Percentiles rank a stretch among this genome's conserved stretches.
phyloP scores from a whole-genome alignment of 257 asterid species.

The Catharanthus roseus region DNA sequence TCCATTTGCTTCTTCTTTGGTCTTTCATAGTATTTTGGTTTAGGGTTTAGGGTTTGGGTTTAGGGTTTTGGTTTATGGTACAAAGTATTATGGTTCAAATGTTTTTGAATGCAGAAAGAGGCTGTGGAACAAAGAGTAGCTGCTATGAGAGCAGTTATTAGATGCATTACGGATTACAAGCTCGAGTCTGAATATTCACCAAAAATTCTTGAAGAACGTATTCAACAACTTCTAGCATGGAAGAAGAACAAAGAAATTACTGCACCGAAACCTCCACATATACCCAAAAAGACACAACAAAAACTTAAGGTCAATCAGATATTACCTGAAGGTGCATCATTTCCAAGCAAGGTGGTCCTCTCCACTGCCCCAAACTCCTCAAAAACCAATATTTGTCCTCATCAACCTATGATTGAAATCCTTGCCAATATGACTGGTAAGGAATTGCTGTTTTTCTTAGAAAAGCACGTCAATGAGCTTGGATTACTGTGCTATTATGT shows the following conservation, averaged over 20 bases:
- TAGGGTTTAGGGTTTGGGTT: no score
- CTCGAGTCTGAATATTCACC: constrained; percentile 5
- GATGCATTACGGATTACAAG: neutral
- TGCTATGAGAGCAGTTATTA: neutral
- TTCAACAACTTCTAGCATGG: neutral
- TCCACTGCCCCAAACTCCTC: neutral
- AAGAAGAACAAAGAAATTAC: neutral
- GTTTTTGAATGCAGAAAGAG: neutral
- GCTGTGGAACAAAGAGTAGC: neutral
- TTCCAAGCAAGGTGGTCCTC: neutral
- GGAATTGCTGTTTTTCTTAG: constrained; percentile 38
- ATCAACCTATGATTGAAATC: neutral
- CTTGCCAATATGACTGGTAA: constrained; percentile 20
- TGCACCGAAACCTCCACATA: neutral
- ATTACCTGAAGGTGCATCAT: neutral
- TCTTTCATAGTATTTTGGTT: no score
- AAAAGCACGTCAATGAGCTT: constrained; percentile 35
- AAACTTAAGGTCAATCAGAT: neutral
- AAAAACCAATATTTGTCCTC: neutral
- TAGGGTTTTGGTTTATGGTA: no score
- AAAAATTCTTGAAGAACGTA: neutral
- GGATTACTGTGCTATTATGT: constrained; percentile 33
- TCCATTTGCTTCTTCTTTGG: neutral
- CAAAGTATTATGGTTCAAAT: no score
- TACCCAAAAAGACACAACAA: neutral